Conservation (phyloP, 2,329 filamentous ascomycete species). For the Aspergillus fischeri region DNA sequence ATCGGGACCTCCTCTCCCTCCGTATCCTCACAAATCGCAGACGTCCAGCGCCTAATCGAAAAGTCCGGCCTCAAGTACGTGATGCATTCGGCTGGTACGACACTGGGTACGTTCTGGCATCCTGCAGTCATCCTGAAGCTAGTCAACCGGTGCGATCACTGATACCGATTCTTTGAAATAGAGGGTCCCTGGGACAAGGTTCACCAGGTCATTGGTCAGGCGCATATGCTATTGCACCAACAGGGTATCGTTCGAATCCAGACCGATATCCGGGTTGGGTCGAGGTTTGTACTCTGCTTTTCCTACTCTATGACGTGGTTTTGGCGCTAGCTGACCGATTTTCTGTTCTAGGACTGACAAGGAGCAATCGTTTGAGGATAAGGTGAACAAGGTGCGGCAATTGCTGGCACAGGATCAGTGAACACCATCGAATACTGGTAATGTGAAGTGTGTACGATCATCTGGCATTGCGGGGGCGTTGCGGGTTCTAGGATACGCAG, state of each 20-base stretch:
- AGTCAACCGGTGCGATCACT: not conserved
- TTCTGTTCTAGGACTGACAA: slow-evolving; percentile 68
- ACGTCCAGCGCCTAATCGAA: slow-evolving; percentile 79
- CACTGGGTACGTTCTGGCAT: slow-evolving; percentile 62
- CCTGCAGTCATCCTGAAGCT: not conserved
- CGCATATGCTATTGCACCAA: slow-evolving; percentile 71
- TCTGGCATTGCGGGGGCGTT: not conserved
- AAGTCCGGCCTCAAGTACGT: slow-evolving; percentile 74
- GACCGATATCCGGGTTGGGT: slow-evolving; percentile 80
- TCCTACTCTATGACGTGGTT: not conserved
- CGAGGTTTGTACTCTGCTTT: slow-evolving; percentile 52
- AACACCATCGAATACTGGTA: not conserved
- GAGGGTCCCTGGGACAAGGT: slow-evolving; percentile 91
- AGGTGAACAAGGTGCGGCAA: slow-evolving; percentile 61
- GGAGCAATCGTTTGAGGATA: slow-evolving; percentile 74
- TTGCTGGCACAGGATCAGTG: slow-evolving; percentile 39
- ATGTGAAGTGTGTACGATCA: not conserved
- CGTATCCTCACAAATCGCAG: slow-evolving; percentile 78
- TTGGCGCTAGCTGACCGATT: not conserved
- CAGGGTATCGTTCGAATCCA: slow-evolving; percentile 79
- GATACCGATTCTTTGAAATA: slow-evolving; percentile 33
- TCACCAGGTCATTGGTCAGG: slow-evolving; percentile 79
- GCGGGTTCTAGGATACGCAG: not conserved
- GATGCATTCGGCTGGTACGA: slow-evolving; percentile 94
- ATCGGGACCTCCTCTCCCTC: slow-evolving; percentile 75